phyloP scores from a whole-genome alignment of 768 basidiomycete species.

The Cyclocybe cylindracea region DNA sequence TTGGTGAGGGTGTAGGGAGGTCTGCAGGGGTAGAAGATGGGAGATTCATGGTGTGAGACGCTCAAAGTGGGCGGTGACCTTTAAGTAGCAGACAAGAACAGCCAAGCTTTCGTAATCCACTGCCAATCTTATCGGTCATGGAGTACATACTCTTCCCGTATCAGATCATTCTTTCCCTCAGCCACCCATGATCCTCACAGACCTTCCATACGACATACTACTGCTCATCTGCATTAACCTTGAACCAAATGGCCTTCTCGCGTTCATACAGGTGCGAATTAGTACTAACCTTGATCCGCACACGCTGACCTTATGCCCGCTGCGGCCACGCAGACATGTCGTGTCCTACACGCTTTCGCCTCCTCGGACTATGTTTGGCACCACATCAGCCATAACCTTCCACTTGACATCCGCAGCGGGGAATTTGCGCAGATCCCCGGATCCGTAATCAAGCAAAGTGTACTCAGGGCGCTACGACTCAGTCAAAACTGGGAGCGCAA shows the following conservation, averaged over 20 bases:
- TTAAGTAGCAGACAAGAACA: slow-evolving; percentile 8
- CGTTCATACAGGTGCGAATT: slow-evolving; percentile 47
- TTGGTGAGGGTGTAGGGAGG: slow-evolving; percentile 38
- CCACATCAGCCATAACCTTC: slow-evolving; percentile 45
- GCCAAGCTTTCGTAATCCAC: slow-evolving; percentile 7
- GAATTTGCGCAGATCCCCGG: slow-evolving; percentile 35
- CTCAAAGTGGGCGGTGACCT: slow-evolving; percentile 23
- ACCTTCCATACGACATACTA: slow-evolving; percentile 16
- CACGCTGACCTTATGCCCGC: slow-evolving; percentile 3
- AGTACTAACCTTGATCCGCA: slow-evolving; percentile 9
- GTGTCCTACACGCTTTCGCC: slow-evolving; percentile 55
- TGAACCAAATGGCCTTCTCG: slow-evolving; percentile 43
- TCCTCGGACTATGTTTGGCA: slow-evolving; percentile 60
- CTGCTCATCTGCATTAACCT: slow-evolving; percentile 12
- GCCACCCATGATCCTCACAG: slow-evolving; percentile 2
- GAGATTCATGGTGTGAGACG: slow-evolving; percentile 32
- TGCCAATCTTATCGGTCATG: slow-evolving; percentile 10
- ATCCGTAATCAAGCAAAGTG: slow-evolving; percentile 38
- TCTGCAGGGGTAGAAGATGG: slow-evolving; percentile 29
- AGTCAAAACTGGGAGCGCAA: slow-evolving; percentile 51
- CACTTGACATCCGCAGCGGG: slow-evolving; percentile 41
- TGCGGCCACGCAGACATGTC: slow-evolving; percentile 52
- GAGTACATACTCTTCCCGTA: background rate
- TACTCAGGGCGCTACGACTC: slow-evolving; percentile 46
- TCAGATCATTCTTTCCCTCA: slow-evolving; percentile 1